phyloP scores from a whole-genome alignment of 2,329 filamentous ascomycete species.

The Hirsutella minnesotensis region DNA sequence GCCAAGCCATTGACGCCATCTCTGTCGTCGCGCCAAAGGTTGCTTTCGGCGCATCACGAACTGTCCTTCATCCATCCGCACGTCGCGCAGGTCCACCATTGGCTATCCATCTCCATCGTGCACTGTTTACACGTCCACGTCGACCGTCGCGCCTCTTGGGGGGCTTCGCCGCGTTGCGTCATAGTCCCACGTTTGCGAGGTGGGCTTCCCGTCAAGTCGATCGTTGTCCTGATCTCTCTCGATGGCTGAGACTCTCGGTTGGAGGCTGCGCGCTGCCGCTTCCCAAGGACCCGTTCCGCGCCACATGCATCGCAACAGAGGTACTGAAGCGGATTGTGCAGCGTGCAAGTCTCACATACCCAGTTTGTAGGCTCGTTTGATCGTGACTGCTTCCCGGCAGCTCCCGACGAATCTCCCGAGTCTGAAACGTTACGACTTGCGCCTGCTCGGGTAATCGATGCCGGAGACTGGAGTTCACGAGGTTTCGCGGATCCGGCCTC shows the following conservation, averaged over 20 bases:
- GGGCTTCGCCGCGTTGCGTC: slow-evolving; percentile 8
- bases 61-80: slow-evolving; percentile 43
- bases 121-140: slow-evolving; percentile 43
- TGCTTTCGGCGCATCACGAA: slow-evolving; percentile 21
- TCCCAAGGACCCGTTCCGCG: slow-evolving; percentile 19
- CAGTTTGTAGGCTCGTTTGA: slow-evolving; percentile 22
- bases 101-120: slow-evolving; percentile 35
- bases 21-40: no score
- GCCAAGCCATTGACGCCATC: neutral
- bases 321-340: slow-evolving; percentile 39
- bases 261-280: no score
- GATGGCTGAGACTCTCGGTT: no score
- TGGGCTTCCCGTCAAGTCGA: neutral
- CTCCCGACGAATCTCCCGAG: no score
- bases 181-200: neutral
- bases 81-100: slow-evolving; percentile 45
- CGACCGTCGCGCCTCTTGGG: slow-evolving; percentile 8
- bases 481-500: slow-evolving; percentile 14
- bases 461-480: no score
- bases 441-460: no score
- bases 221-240: slow-evolving; percentile 6
- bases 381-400: no score
- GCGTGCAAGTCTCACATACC: slow-evolving; percentile 44
- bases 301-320: slow-evolving; percentile 47
- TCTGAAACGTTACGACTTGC: no score